Percentiles rank a stretch among this genome's conserved stretches.
Evolutionary conservation across 768 basidiomycete genomes (phyloP).

Genomic region (Macrolepiota fuliginosa): DNA sequence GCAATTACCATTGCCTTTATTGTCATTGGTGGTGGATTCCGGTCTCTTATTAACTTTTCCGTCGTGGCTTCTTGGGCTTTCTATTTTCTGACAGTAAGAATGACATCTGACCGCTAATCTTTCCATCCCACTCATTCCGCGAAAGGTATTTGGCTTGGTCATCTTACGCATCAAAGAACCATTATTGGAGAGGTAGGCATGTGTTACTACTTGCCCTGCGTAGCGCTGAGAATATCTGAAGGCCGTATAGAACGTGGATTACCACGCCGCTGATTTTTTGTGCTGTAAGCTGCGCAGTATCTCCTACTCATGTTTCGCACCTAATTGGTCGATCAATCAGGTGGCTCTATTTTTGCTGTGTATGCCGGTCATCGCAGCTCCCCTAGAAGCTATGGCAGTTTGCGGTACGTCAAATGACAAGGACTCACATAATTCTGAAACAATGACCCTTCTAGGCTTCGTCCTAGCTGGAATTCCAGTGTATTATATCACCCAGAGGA

Average conservation of each 20-base stretch:
- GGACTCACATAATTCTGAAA: not conserved
- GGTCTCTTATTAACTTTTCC: conserved; percentile 85
- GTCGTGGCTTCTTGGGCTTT: conserved; percentile 87
- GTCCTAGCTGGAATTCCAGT: conserved; percentile 78
- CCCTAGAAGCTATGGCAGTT: conserved; percentile 82
- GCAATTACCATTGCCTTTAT: conserved; percentile 76
- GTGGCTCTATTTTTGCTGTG: conserved; percentile 87
- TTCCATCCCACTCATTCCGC: not conserved
- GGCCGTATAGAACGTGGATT: conserved; percentile 93
- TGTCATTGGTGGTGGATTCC: conserved; percentile 84
- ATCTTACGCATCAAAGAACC: conserved; percentile 91
- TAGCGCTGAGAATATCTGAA: conserved; percentile 23
- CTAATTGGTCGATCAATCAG: conserved; percentile 32
- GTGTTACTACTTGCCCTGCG: not conserved
- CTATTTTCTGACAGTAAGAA: conserved; percentile 77
- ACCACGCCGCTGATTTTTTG: conserved; percentile 89
- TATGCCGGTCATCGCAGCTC: conserved; percentile 95
- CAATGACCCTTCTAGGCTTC: conserved; percentile 49
- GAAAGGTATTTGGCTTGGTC: conserved; percentile 81
- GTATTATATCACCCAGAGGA: conserved; percentile 73
- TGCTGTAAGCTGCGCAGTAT: conserved; percentile 46
- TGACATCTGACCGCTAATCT: not conserved
- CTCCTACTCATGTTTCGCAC: not conserved
- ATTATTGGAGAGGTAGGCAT: conserved; percentile 67
- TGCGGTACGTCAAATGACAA: conserved; percentile 52